These are phyloP conservation scores for Aspergillus sp. DNA, from an alignment of 2,329 filamentous ascomycete species.

Conservation along the genomic window DNA sequence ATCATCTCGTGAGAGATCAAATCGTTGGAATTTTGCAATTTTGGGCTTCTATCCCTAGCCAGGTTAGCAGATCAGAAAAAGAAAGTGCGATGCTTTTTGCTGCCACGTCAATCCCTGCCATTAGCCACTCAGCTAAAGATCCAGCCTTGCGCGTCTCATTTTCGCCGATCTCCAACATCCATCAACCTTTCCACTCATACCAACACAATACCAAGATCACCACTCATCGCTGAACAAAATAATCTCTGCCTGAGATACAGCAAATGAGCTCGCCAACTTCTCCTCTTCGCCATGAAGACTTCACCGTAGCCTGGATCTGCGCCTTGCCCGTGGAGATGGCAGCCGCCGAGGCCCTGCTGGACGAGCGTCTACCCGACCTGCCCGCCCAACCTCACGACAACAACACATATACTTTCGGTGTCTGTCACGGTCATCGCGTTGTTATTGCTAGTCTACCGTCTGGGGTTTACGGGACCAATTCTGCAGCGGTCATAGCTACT, in stretches of 20 bases:
- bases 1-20: no score
- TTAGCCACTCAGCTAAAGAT: no score
- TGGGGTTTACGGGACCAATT: slow-evolving; percentile 13
- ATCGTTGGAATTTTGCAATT: no score
- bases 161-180: no score
- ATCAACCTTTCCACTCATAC: no score
- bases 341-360: slow-evolving; percentile 7
- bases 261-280: not conserved
- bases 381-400: not conserved
- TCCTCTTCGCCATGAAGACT: slow-evolving; percentile 1
- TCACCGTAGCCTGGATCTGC: slow-evolving; percentile 20
- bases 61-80: no score
- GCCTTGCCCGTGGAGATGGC: slow-evolving; percentile 5
- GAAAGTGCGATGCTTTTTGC: no score
- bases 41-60: no score
- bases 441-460: slow-evolving; percentile 31
- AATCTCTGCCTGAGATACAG: not conserved
- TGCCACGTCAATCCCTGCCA: no score
- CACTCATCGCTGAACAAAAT: no score
- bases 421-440: slow-evolving; percentile 28
- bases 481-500: slow-evolving; percentile 35
- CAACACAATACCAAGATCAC: no score
- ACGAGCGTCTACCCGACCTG: not conserved
- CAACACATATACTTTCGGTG: slow-evolving; percentile 8
- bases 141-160: no score